Conservation (phyloP, 139 green algal species). For the Chlamydomonas sphaeroides region DNA sequence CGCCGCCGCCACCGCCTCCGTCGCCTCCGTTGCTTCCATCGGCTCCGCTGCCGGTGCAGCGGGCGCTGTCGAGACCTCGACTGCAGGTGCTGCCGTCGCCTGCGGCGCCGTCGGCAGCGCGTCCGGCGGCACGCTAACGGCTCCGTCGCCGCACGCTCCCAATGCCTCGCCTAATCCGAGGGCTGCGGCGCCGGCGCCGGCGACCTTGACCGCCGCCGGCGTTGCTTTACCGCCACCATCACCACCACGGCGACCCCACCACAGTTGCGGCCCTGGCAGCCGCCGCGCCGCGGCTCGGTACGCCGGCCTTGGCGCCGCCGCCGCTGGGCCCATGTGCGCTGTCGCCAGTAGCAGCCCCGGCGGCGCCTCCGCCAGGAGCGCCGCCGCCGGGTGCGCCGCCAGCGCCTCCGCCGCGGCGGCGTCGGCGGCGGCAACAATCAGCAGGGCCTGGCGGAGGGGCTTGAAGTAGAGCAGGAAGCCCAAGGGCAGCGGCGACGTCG, state of each 20-base stretch:
- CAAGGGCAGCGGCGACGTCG: neutral
- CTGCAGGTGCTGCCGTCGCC: too few relatives aligned
- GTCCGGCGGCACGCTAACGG: too few relatives aligned
- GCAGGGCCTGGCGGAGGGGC: neutral
- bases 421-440: neutral
- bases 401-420: neutral
- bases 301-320: neutral
- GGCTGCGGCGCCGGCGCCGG: too few relatives aligned
- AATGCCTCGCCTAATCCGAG: too few relatives aligned
- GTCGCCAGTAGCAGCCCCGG: conserved; percentile 38
- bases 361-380: conserved; percentile 20
- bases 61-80: too few relatives aligned
- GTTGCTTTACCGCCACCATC: neutral
- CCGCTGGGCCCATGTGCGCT: conserved; percentile 43
- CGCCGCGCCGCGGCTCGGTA: conserved; percentile 32
- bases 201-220: too few relatives aligned
- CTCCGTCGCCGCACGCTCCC: too few relatives aligned
- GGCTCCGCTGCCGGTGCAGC: too few relatives aligned
- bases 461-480: conserved; percentile 13
- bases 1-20: too few relatives aligned
- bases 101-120: too few relatives aligned
- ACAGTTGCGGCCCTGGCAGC: conserved; percentile 57
- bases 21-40: too few relatives aligned
- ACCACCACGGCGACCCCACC: neutral
- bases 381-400: neutral